phyloP scores from a whole-genome alignment of 176 grass and related monocot species.

The Triticum dicoccoides region DNA sequence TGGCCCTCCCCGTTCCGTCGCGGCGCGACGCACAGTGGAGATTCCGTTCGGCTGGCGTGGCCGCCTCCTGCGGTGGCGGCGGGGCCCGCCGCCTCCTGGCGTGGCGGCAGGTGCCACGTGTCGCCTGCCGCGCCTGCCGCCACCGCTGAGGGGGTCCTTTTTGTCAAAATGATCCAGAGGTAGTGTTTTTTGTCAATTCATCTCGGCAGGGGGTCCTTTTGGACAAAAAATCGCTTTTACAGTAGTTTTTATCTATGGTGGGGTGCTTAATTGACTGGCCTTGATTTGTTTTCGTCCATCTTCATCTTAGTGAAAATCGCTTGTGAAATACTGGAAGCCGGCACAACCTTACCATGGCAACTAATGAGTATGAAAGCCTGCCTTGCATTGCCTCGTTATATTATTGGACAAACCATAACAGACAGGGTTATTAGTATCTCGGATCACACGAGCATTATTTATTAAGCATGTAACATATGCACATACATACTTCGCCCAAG shows the following conservation, averaged over 20 bases:
- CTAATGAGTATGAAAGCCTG: background rate
- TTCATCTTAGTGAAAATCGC: background rate
- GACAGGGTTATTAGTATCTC: background rate
- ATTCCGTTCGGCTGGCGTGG: too few species aligned
- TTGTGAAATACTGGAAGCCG: background rate
- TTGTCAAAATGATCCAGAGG: too few species aligned
- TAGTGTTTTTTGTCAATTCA: too few species aligned
- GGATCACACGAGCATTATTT: constrained; percentile 28
- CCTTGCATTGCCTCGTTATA: background rate
- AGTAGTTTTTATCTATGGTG: background rate
- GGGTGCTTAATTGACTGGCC: background rate
- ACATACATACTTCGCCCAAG: constrained; percentile 2
- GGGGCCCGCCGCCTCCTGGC: too few species aligned
- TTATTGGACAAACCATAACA: constrained; percentile 4
- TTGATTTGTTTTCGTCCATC: background rate
- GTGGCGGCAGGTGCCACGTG: too few species aligned
- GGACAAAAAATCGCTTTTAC: background rate
- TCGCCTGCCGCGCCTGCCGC: too few species aligned
- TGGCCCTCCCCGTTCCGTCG: too few species aligned
- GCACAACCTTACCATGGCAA: background rate
- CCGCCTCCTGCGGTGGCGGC: too few species aligned
- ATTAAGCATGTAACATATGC: constrained; percentile 20
- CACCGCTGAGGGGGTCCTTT: too few species aligned
- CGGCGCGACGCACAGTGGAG: too few species aligned
- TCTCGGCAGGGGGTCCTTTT: too few species aligned